Conservation (phyloP, 164 flowering plant genomes). For the Berberis thunbergii region DNA sequence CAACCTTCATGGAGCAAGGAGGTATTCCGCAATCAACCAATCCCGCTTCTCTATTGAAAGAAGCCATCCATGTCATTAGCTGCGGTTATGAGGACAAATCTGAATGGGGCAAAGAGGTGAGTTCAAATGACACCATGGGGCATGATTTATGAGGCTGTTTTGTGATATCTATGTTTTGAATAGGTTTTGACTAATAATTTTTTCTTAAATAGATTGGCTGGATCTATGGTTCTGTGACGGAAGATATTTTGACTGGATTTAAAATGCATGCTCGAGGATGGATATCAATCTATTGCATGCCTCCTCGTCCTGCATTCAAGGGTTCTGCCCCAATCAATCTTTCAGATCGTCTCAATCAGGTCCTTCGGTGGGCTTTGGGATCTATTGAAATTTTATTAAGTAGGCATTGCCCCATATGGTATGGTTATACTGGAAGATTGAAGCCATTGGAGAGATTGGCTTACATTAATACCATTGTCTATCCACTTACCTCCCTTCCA, state of each 20-base stretch:
- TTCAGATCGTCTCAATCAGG: constrained; percentile 96
- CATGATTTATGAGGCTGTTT: neutral
- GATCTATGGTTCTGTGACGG: constrained; percentile 98
- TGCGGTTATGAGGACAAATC: constrained; percentile 97
- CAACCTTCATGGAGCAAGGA: constrained; percentile 93
- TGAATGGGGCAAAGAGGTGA: constrained; percentile 99
- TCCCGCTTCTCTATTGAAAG: constrained; percentile 82
- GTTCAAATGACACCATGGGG: constrained; percentile 2
- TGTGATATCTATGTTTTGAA: neutral
- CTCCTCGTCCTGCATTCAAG: constrained; percentile 93
- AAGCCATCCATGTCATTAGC: constrained; percentile 98
- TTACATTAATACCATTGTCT: constrained; percentile 86
- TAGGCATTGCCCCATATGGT: constrained; percentile 99
- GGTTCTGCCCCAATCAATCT: constrained; percentile 99
- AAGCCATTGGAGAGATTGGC: constrained; percentile 78
- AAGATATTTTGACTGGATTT: constrained; percentile 96
- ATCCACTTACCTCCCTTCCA: constrained; percentile 87
- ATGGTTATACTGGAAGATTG: constrained; percentile 81
- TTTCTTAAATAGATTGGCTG: constrained; percentile 73
- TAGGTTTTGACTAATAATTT: neutral
- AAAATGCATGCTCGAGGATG: constrained; percentile 99
- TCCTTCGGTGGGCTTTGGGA: constrained; percentile 98
- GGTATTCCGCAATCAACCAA: constrained; percentile 94
- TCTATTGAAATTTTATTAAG: constrained; percentile 90
- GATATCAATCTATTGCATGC: constrained; percentile 94